These are phyloP conservation scores for Boletus reticulatus DNA, from an alignment of 768 basidiomycete genomes.

Conservation along the genomic window DNA sequence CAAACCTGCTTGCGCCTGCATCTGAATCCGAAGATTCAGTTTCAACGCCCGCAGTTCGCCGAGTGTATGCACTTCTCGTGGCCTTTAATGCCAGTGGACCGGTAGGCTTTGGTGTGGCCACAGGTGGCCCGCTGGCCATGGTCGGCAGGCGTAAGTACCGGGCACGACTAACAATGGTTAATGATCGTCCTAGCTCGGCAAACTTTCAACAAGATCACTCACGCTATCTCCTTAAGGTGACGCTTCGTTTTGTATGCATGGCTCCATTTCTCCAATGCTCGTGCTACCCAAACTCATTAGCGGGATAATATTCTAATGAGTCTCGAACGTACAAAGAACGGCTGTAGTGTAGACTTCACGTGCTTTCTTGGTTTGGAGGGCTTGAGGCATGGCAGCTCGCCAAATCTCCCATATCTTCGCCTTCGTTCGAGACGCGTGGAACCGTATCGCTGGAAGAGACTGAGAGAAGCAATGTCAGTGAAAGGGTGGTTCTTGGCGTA, in stretches of 20 bases:
- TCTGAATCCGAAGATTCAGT: conserved; percentile 34
- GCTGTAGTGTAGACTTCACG: conserved; percentile 54
- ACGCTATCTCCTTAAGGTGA: conserved; percentile 82
- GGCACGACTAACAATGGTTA: conserved; percentile 56
- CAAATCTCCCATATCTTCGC: conserved; percentile 61
- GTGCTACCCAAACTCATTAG: conserved; percentile 35
- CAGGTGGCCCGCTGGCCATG: conserved; percentile 39
- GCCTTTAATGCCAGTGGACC: conserved; percentile 24
- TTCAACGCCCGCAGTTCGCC: conserved; percentile 23
- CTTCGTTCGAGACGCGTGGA: conserved; percentile 63
- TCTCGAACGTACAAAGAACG: conserved; percentile 52
- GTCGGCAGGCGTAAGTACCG: conserved; percentile 76
- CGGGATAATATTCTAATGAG: neutral
- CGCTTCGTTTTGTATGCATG: conserved; percentile 66
- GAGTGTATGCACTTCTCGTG: conserved; percentile 32
- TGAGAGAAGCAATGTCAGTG: conserved; percentile 29
- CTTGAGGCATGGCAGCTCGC: conserved; percentile 69
- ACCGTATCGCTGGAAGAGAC: conserved; percentile 79
- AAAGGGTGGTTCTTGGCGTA: neutral
- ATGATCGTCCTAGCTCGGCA: conserved; percentile 23
- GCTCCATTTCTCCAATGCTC: conserved; percentile 63
- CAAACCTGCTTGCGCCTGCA: conserved; percentile 24
- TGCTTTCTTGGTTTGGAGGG: conserved; percentile 61
- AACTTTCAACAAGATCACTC: conserved; percentile 35
- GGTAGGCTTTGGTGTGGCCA: conserved; percentile 29